These are phyloP conservation scores for Fusarium nodosum DNA, from an alignment of 2,329 filamentous ascomycete genomes.

Conservation along the genomic window DNA sequence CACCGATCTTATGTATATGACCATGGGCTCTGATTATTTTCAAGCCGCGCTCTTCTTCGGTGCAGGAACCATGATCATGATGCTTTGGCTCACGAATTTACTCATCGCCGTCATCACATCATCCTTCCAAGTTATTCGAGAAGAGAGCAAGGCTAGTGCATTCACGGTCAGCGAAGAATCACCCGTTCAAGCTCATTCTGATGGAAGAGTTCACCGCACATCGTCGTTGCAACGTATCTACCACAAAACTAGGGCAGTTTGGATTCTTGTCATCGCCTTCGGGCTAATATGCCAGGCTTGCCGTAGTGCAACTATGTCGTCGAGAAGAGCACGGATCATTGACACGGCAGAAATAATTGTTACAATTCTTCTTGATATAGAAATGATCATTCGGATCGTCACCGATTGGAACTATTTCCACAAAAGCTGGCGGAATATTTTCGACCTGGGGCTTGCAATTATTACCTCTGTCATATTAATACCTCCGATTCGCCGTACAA, in stretches of 20 bases:
- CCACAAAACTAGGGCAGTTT: slow-evolving; percentile 79
- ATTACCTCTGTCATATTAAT: slow-evolving; percentile 88
- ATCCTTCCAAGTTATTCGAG: slow-evolving; percentile 97
- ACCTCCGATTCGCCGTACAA: slow-evolving; percentile 80
- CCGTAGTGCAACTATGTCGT: slow-evolving; percentile 82
- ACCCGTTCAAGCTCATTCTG: slow-evolving; percentile 54
- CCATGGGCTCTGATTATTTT: slow-evolving; percentile 91
- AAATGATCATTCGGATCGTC: slow-evolving; percentile 84
- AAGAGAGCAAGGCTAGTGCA: slow-evolving; percentile 94
- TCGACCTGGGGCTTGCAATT: slow-evolving; percentile 84
- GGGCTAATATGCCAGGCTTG: slow-evolving; percentile 84
- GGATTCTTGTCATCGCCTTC: slow-evolving; percentile 84
- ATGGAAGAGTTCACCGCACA: slow-evolving; percentile 54
- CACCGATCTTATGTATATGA: slow-evolving; percentile 93
- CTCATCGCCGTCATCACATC: slow-evolving; percentile 97
- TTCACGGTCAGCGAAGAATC: slow-evolving; percentile 81
- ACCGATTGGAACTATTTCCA: slow-evolving; percentile 87
- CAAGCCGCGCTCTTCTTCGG: slow-evolving; percentile 83
- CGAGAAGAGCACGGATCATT: slow-evolving; percentile 72
- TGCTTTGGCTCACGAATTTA: slow-evolving; percentile 96
- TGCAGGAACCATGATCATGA: slow-evolving; percentile 87
- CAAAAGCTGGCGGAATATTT: slow-evolving; percentile 77
- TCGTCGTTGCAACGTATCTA: slow-evolving; percentile 77
- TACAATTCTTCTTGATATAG: slow-evolving; percentile 81
- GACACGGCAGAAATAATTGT: slow-evolving; percentile 79